A percentile compares a stretch with the other conserved stretches of the same genome.
Evolutionary conservation across 2,329 filamentous ascomycete genomes (phyloP).

Genomic region (Davidsoniella virescens): DNA sequence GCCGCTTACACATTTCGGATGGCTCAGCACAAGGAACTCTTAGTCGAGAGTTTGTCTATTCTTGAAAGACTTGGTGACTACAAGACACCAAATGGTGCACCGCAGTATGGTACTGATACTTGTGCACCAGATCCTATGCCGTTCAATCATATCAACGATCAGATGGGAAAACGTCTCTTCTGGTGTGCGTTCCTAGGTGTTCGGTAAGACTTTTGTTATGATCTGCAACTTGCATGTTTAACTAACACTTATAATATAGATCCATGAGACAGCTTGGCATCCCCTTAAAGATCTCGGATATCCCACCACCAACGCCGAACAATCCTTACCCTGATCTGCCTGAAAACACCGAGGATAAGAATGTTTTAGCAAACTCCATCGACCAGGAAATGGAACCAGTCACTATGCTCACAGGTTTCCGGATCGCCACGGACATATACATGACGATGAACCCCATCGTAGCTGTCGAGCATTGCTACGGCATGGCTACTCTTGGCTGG

Average conservation of each 20-base stretch:
- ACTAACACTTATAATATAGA: slow-evolving; percentile 24
- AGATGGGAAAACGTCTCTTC: slow-evolving; percentile 64
- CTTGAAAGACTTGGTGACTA: slow-evolving; percentile 10
- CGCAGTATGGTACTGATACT: slow-evolving; percentile 13
- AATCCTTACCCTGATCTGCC: slow-evolving; percentile 68
- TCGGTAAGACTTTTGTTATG: slow-evolving; percentile 29
- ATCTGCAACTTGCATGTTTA: neutral
- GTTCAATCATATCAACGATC: slow-evolving; percentile 55
- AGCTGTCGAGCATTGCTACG: slow-evolving; percentile 69
- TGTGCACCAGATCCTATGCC: slow-evolving; percentile 31
- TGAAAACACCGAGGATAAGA: slow-evolving; percentile 69
- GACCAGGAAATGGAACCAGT: slow-evolving; percentile 51
- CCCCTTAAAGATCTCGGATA: slow-evolving; percentile 52
- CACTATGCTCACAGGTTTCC: slow-evolving; percentile 65
- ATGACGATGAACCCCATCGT: slow-evolving; percentile 63
- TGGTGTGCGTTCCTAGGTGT: slow-evolving; percentile 68
- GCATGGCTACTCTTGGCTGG: slow-evolving; percentile 62
- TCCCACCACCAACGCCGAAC: slow-evolving; percentile 59
- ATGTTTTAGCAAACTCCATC: slow-evolving; percentile 54
- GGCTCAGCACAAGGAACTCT: slow-evolving; percentile 51
- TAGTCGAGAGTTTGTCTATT: slow-evolving; percentile 55
- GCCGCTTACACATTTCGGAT: slow-evolving; percentile 53
- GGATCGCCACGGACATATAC: slow-evolving; percentile 62
- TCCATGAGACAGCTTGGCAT: slow-evolving; percentile 65
- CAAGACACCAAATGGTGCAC: slow-evolving; percentile 23